Percentiles rank a stretch among this genome's conserved stretches.
Evolutionary conservation across 495 filamentous ascomycete genomes (phyloP).

Genomic region (Annulohypoxylon stygium): DNA sequence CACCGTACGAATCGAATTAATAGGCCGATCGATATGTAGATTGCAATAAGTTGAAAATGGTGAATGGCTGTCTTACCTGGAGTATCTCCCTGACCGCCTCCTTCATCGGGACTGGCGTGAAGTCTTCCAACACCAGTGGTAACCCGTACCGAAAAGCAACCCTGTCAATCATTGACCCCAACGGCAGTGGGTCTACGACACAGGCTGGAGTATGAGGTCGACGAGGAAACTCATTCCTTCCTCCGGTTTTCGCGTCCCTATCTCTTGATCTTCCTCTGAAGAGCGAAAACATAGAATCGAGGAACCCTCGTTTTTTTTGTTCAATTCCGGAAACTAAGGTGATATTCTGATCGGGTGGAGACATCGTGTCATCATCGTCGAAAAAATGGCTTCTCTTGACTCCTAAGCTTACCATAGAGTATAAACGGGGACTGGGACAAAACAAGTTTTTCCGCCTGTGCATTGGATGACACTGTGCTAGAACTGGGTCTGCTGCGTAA

Average conservation of each 20-base stretch:
- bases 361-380: neutral
- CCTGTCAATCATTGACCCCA: no score
- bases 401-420: constrained; percentile 17
- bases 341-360: neutral
- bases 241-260: neutral
- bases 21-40: neutral
- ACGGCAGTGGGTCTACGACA: no score
- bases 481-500: constrained; percentile 31
- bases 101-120: neutral
- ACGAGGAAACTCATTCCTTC: neutral
- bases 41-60: constrained; percentile 18
- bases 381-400: neutral
- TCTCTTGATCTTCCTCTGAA: no score
- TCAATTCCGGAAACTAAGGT: neutral
- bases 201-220: constrained; percentile 1
- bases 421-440: constrained; percentile 22
- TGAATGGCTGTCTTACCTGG: neutral
- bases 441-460: constrained; percentile 12
- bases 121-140: no score
- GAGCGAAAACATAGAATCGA: neutral
- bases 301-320: neutral
- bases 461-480: constrained; percentile 37
- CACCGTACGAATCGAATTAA: neutral
- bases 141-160: no score
- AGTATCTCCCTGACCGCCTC: constrained; percentile 7